Conservation (phyloP, 768 basidiomycete species). For the Boletus insuetus region DNA sequence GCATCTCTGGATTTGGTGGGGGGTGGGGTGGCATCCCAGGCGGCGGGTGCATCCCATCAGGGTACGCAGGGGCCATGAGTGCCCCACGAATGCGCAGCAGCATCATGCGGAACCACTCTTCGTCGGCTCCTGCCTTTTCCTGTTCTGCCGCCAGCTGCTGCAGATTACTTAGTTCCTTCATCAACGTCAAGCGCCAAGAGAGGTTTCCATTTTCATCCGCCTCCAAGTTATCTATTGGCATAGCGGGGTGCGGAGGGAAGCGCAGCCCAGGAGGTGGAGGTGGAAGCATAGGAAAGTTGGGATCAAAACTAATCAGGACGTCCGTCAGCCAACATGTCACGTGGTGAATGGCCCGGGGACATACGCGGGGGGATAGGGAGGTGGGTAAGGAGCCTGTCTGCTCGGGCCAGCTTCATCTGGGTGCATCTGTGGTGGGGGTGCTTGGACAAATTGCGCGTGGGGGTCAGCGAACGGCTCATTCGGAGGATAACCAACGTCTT, state of each 20-base stretch:
- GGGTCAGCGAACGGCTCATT: constrained; percentile 56
- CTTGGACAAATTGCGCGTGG: constrained; percentile 51
- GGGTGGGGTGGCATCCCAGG: constrained; percentile 37
- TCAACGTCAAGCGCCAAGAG: constrained; percentile 76
- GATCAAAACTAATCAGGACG: constrained; percentile 57
- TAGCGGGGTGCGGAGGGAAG: constrained; percentile 52
- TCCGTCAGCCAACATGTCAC: neutral
- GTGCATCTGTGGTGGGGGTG: constrained; percentile 48
- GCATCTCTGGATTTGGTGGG: constrained; percentile 34
- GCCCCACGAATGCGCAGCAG: constrained; percentile 72
- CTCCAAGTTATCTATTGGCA: constrained; percentile 71
- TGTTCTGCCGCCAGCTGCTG: constrained; percentile 78
- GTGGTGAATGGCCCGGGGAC: neutral
- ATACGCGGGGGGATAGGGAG: constrained; percentile 58
- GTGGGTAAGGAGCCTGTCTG: constrained; percentile 56
- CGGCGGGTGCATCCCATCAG: constrained; percentile 37
- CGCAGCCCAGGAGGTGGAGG: constrained; percentile 52
- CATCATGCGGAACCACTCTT: constrained; percentile 88
- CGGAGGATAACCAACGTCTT: constrained; percentile 63
- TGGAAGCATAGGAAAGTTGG: constrained; percentile 65
- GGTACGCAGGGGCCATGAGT: constrained; percentile 51
- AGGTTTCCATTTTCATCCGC: constrained; percentile 77
- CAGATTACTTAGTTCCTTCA: constrained; percentile 74
- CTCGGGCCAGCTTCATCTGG: constrained; percentile 62
- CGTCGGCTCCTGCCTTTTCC: constrained; percentile 76